Evolutionary conservation across 768 basidiomycete genomes (phyloP).

Genomic region (Amanita jacksonii): DNA sequence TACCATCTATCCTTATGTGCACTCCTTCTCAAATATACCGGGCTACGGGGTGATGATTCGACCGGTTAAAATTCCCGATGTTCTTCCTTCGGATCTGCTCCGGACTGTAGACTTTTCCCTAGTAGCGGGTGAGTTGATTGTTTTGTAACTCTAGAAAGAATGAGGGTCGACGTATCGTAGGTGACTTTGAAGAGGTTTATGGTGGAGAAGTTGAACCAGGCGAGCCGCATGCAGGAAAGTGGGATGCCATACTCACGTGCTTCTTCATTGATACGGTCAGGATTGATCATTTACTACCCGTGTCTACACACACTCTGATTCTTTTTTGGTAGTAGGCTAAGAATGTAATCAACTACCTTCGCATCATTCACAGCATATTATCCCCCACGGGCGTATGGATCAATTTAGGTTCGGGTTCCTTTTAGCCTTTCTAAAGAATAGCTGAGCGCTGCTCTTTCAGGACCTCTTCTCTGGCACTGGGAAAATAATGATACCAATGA

Average conservation of each 20-base stretch:
- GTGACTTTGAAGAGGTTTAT: conserved; percentile 93
- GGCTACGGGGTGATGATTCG: conserved; percentile 53
- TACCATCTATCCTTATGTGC: conserved; percentile 82
- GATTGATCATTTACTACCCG: not conserved
- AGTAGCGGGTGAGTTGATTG: conserved; percentile 62
- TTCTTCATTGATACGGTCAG: conserved; percentile 95
- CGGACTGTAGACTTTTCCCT: conserved; percentile 63
- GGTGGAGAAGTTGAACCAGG: conserved; percentile 38
- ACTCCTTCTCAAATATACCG: conserved; percentile 82
- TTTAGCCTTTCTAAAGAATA: not conserved
- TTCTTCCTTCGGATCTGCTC: conserved; percentile 67
- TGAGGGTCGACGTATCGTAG: no score
- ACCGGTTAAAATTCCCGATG: conserved; percentile 70
- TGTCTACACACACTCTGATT: not conserved
- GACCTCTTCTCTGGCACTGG: conserved; percentile 95
- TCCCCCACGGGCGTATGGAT: conserved; percentile 88
- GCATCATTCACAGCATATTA: conserved; percentile 76
- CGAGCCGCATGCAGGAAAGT: conserved; percentile 66
- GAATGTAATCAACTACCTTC: conserved; percentile 85
- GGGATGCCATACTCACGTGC: conserved; percentile 88
- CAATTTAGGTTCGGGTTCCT: conserved; percentile 52
- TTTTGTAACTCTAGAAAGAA: no score
- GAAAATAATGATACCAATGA: conserved; percentile 82
- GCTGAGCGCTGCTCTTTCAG: conserved; percentile 24
- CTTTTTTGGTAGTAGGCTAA: conserved; percentile 50